phyloP scores from a whole-genome alignment of 73 alveolate genomes.

The Uronychia setigera region DNA sequence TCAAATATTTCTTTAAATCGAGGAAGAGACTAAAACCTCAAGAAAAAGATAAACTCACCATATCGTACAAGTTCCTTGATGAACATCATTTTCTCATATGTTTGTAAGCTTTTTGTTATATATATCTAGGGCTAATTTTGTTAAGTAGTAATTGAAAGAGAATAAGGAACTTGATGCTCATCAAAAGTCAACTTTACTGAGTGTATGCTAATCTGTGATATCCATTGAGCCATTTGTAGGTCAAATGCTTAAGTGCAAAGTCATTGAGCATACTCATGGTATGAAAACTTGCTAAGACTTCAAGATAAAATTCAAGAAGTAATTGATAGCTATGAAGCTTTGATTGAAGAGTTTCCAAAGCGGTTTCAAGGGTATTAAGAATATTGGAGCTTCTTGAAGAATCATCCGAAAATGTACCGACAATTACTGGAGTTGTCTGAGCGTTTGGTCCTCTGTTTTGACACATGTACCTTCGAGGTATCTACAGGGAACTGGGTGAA shows the following conservation, averaged over 20 bases:
- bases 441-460: background rate
- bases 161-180: background rate
- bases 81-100: background rate
- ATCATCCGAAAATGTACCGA: background rate
- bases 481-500: conserved; percentile 23
- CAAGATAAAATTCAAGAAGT: background rate
- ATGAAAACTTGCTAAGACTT: conserved; percentile 7
- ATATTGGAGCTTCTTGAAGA: background rate
- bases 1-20: conserved; percentile 12
- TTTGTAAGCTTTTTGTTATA: background rate
- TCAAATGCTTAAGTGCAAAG: background rate
- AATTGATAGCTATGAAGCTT: conserved; percentile 6
- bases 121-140: background rate
- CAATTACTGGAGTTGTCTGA: background rate
- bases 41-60: background rate
- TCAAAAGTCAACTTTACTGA: conserved; percentile 1
- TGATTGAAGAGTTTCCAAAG: conserved; percentile 11
- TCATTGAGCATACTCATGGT: background rate
- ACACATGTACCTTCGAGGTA: background rate
- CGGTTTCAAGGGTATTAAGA: background rate
- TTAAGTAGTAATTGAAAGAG: background rate
- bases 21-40: conserved; percentile 7
- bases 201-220: conserved; percentile 3
- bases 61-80: conserved; percentile 18
- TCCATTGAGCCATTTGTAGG: background rate